Base-by-base conservation (phyloP, 352 stramenopile species). In the Phytophthora brassicae region DNA sequence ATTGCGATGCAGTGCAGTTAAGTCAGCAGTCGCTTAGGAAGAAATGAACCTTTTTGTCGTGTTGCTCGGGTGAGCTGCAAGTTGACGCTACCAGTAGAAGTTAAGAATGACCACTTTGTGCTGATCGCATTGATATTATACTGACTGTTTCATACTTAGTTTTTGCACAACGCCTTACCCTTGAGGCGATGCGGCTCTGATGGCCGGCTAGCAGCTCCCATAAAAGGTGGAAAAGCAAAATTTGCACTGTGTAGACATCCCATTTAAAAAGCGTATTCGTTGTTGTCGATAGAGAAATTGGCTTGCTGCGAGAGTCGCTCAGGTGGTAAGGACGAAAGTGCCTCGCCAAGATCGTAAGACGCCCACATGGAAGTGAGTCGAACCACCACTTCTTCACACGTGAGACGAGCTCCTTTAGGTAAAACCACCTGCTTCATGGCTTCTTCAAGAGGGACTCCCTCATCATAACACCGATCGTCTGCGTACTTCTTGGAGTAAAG, bases 351-450 rank as follows among this genome's bases (percentile, higher is more conserved):
- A 24, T 88, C 81, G 68, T 88, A 94, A 35, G 83, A 60, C 11
- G 84, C 75, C 85, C 85, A 94, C 85, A 94, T 92, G 24, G 81
- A 86, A 19, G 74, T 89, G 43, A 94, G 63, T 4, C 85, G 81
- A 36, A 86, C 74, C 31, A 89, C 73, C 42, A 92, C 76, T 74
- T 94, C 85, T 66, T 92, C 79, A 59, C 83, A 77, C 16, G 85
- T 94, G 44, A 75, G 79, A 3, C 66, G 63, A 26, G 66, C 51
- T 19, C 84, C 84, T 9, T 72, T 62, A 11, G 79, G 67, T 24
- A 94, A 57, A 39, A 94, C 84, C 29, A 94, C 79, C 50, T 94
- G 75, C 66, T 91, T 91, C 56, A 94, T 75, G 6, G 85, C 85
- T 41, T 94, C 82, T 31, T 84, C 77, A 1, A 94, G 68, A 39